phyloP scores from a whole-genome alignment of 1,284 basidiomycete genomes.

The Ceratobasidium theobromae region DNA sequence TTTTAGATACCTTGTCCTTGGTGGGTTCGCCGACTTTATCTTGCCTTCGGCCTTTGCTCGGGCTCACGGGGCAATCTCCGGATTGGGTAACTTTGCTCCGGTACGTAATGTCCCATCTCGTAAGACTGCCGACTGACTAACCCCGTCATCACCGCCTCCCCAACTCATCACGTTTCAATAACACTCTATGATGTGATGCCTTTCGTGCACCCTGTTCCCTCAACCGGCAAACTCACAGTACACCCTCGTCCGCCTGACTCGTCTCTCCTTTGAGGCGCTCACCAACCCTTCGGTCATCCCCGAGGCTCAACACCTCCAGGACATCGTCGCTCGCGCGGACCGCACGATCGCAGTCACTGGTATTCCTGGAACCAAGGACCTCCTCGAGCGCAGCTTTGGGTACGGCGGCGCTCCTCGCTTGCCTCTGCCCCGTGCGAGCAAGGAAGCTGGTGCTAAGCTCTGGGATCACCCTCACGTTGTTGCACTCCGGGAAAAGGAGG shows the following conservation, averaged over 20 bases:
- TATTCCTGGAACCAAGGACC: slow-evolving; percentile 80
- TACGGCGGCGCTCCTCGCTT: slow-evolving; percentile 75
- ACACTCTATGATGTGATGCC: too few species aligned
- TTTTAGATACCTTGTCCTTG: slow-evolving; percentile 67
- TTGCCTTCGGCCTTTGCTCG: slow-evolving; percentile 66
- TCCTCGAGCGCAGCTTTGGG: slow-evolving; percentile 67
- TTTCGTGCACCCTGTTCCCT: too few species aligned
- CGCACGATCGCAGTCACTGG: slow-evolving; percentile 75
- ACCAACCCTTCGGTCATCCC: slow-evolving; percentile 58
- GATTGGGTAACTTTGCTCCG: slow-evolving; percentile 76
- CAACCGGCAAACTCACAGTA: slow-evolving; percentile 52
- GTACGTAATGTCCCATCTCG: slow-evolving; percentile 47
- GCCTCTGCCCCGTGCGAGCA: slow-evolving; percentile 64
- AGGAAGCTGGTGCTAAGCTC: slow-evolving; percentile 54
- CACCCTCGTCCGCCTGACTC: slow-evolving; percentile 63
- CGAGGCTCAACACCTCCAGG: slow-evolving; percentile 76
- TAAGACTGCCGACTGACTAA: neutral
- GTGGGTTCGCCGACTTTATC: slow-evolving; percentile 78
- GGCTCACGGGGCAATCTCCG: slow-evolving; percentile 80
- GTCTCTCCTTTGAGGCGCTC: slow-evolving; percentile 58
- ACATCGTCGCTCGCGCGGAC: slow-evolving; percentile 76
- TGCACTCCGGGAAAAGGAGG: slow-evolving; percentile 65
- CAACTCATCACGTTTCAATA: too few species aligned
- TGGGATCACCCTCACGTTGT: slow-evolving; percentile 71
- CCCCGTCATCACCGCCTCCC: too few species aligned